phyloP scores from a whole-genome alignment of 352 stramenopile species.

The Pythium coloratum region DNA sequence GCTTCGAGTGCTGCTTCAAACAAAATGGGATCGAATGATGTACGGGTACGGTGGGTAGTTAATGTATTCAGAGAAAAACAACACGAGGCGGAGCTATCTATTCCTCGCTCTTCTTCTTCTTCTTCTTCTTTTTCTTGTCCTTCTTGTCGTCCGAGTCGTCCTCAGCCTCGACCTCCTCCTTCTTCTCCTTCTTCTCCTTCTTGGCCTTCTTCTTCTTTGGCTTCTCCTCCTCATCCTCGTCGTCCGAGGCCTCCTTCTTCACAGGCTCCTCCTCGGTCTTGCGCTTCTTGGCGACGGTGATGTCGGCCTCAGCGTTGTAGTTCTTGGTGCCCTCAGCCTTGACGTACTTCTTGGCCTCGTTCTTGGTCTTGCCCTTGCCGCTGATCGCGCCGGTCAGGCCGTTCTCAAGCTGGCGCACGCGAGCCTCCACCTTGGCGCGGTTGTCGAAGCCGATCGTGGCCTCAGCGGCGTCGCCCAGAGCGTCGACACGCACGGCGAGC shows the following conservation, averaged over 20 bases:
- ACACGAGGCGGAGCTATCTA: slow-evolving; percentile 36
- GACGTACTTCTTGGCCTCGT: slow-evolving; percentile 89
- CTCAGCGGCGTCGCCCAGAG: slow-evolving; percentile 95
- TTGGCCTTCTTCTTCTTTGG: slow-evolving; percentile 42
- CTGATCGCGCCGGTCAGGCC: slow-evolving; percentile 82
- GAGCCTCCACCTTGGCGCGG: slow-evolving; percentile 97
- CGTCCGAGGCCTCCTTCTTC: slow-evolving; percentile 50
- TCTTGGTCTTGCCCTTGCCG: slow-evolving; percentile 90
- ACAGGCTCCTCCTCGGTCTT: slow-evolving; percentile 63
- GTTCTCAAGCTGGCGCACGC: slow-evolving; percentile 97
- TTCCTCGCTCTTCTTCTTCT: slow-evolving; percentile 49
- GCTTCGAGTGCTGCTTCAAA: neutral
- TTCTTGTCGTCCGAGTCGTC: slow-evolving; percentile 48
- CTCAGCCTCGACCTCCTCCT: slow-evolving; percentile 85
- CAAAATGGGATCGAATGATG: neutral
- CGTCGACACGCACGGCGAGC: slow-evolving; percentile 99
- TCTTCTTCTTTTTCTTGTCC: slow-evolving; percentile 55
- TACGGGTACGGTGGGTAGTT: slow-evolving; percentile 1
- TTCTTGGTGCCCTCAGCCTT: slow-evolving; percentile 66
- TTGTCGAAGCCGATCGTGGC: slow-evolving; percentile 97
- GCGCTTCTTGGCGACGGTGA: slow-evolving; percentile 92
- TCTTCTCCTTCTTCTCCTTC: slow-evolving; percentile 83
- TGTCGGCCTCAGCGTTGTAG: slow-evolving; percentile 96
- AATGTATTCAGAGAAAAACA: slow-evolving; percentile 28
- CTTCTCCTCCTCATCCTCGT: slow-evolving; percentile 63